These are phyloP conservation scores for Arabidopsis hybrid DNA, from an alignment of 441 rosid genomes.

Conservation along the genomic window DNA sequence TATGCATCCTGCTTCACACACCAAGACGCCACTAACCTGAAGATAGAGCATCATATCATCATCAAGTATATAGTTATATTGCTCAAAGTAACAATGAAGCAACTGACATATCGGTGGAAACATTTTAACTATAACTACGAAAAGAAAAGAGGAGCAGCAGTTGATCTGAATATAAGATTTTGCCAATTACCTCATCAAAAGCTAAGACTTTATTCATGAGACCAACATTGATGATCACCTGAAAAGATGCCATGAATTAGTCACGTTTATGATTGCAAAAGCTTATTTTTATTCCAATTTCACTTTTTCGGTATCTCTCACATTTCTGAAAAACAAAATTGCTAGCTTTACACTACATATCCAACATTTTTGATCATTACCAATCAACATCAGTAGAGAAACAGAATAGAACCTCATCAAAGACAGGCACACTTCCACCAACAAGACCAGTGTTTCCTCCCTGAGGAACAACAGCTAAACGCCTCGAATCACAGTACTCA, in stretches of 20 bases:
- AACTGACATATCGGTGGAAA: background rate
- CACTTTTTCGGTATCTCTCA: background rate
- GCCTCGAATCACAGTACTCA: conserved; percentile 75
- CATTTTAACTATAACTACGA: background rate
- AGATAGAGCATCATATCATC: conserved; percentile 37
- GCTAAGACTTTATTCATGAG: conserved; percentile 77
- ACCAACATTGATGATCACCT: conserved; percentile 83
- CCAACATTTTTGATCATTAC: conserved; percentile 27
- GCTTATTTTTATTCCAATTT: background rate
- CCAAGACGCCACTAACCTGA: conserved; percentile 91
- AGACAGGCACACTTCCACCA: conserved; percentile 97
- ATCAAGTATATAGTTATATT: conserved; percentile 13
- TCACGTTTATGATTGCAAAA: conserved; percentile 3
- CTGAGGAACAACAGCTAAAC: conserved; percentile 94
- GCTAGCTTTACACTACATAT: background rate
- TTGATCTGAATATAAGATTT: background rate
- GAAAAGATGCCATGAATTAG: conserved; percentile 32
- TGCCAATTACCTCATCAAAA: conserved; percentile 73
- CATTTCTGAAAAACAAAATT: background rate
- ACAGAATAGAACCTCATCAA: conserved; percentile 75
- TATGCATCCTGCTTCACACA: conserved; percentile 98
- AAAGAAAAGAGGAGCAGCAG: background rate
- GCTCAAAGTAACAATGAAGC: background rate
- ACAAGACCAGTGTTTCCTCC: conserved; percentile 98
- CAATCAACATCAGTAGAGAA: conserved; percentile 5